phyloP scores from a whole-genome alignment of 2,329 filamentous ascomycete species.

The Rugonectria rugulosa region DNA sequence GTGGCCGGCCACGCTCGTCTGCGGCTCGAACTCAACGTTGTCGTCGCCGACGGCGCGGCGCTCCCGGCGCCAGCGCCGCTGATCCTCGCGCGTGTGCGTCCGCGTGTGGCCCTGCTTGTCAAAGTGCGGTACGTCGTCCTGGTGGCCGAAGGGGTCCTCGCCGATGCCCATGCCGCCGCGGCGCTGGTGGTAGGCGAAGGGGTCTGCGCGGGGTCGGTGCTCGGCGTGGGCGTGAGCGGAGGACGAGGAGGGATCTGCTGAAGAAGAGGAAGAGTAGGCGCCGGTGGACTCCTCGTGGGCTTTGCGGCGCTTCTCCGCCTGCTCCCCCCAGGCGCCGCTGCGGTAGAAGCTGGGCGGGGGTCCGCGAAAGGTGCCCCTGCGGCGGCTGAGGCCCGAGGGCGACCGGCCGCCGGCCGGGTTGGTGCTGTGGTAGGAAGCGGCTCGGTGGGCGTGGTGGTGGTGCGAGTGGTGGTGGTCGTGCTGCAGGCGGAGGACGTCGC shows the following conservation, averaged over 20 bases:
- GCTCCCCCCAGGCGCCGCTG: conserved; percentile 77
- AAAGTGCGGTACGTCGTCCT: conserved; percentile 76
- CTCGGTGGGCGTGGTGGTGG: conserved; percentile 41
- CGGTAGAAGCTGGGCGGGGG: conserved; percentile 91
- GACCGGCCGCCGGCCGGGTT: conserved; percentile 78
- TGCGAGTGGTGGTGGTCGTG: conserved; percentile 41
- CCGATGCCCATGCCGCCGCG: conserved; percentile 66
- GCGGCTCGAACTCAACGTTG: conserved; percentile 49
- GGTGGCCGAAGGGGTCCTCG: conserved; percentile 54
- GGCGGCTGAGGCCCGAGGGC: conserved; percentile 79
- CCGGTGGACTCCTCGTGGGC: conserved; percentile 56
- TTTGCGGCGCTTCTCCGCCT: conserved; percentile 64
- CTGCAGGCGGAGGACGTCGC: conserved; percentile 61
- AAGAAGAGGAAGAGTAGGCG: too few relatives aligned
- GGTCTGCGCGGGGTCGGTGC: conserved; percentile 35
- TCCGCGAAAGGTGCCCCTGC: conserved; percentile 79
- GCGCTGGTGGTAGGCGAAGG: conserved; percentile 19
- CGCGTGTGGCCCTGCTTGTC: conserved; percentile 75
- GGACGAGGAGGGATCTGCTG: too few relatives aligned
- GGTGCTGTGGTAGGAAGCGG: conserved; percentile 63
- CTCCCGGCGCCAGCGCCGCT: conserved; percentile 47
- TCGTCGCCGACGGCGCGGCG: conserved; percentile 50
- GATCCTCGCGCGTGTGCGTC: conserved; percentile 73
- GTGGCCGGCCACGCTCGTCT: conserved; percentile 51
- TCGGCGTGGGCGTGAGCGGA: not conserved